Evolutionary conservation across 2,329 filamentous ascomycete species (phyloP).

Genomic region (Gliomastix tumulicola): DNA sequence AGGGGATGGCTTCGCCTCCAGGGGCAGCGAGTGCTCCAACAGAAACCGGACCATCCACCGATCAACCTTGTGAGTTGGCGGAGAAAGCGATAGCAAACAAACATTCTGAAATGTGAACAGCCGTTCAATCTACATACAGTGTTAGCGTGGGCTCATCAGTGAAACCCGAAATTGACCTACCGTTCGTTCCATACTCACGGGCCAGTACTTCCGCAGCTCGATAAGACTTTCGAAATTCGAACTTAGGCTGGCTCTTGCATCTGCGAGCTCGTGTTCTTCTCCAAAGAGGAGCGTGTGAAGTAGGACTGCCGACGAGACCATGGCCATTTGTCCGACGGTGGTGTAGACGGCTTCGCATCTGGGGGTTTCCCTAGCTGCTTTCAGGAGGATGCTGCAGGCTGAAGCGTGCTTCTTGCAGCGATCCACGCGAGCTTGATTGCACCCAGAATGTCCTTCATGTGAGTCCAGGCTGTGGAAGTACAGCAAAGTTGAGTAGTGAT

Average conservation of each 20-base stretch:
- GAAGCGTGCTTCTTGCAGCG: conserved; percentile 19
- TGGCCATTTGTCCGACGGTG: conserved; percentile 11
- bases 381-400: conserved; percentile 15
- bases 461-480: conserved; percentile 28
- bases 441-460: too few species aligned
- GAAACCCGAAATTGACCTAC: conserved; percentile 1
- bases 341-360: conserved; percentile 8
- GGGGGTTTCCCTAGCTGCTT: conserved; percentile 1
- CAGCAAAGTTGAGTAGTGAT: conserved; percentile 27
- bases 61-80: conserved; percentile 8
- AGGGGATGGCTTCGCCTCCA: conserved; percentile 12
- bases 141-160: background rate
- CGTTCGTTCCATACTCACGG: conserved; percentile 4
- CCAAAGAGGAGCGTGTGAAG: conserved; percentile 11
- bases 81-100: conserved; percentile 7
- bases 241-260: conserved; percentile 6
- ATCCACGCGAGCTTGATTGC: too few species aligned
- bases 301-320: conserved; percentile 10
- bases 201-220: conserved; percentile 10
- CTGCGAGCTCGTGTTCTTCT: conserved; percentile 4
- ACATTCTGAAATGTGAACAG: conserved; percentile 10
- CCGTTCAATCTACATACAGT: conserved; percentile 7
- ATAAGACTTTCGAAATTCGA: conserved; percentile 11
- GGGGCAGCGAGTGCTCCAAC: conserved; percentile 7
- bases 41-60: conserved; percentile 12